Evolutionary conservation across 1,284 basidiomycete species (phyloP).

Genomic region (Phlebopus sp.): DNA sequence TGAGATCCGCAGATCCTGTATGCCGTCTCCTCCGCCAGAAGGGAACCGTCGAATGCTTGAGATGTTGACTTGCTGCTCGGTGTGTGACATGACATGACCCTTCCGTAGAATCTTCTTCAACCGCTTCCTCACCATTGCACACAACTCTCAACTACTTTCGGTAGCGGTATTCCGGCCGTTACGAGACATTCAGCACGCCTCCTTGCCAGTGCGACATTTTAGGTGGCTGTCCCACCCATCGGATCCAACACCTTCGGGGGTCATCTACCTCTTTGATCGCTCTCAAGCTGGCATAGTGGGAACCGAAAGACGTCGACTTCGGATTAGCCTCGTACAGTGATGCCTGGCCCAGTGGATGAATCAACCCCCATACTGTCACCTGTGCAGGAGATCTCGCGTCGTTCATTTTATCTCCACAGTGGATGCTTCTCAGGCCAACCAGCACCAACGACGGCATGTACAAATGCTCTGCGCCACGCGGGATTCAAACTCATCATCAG

Average conservation of each 20-base stretch:
- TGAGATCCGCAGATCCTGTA: too few species aligned
- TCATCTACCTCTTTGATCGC: constrained; percentile 43
- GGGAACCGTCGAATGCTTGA: too few species aligned
- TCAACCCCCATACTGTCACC: background rate
- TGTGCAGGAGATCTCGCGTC: constrained; percentile 24
- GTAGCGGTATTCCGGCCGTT: too few species aligned
- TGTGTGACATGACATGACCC: too few species aligned
- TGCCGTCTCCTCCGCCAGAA: too few species aligned
- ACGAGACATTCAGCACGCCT: too few species aligned
- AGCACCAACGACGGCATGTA: constrained; percentile 24
- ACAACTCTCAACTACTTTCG: too few species aligned
- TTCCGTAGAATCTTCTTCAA: too few species aligned
- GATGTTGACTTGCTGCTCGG: too few species aligned
- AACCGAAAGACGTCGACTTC: constrained; percentile 40
- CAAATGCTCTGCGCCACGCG: constrained; percentile 37
- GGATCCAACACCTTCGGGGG: constrained; percentile 41
- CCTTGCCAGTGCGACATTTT: constrained; percentile 9
- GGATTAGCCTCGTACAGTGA: constrained; percentile 36
- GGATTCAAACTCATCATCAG: constrained; percentile 38
- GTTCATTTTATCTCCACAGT: constrained; percentile 22
- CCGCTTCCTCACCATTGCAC: too few species aligned
- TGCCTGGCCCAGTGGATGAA: constrained; percentile 27
- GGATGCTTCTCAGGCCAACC: constrained; percentile 34
- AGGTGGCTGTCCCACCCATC: constrained; percentile 31
- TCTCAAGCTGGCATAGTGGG: constrained; percentile 36